phyloP scores from a whole-genome alignment of 306 rosid genomes.

The Cucurbita maxima region DNA sequence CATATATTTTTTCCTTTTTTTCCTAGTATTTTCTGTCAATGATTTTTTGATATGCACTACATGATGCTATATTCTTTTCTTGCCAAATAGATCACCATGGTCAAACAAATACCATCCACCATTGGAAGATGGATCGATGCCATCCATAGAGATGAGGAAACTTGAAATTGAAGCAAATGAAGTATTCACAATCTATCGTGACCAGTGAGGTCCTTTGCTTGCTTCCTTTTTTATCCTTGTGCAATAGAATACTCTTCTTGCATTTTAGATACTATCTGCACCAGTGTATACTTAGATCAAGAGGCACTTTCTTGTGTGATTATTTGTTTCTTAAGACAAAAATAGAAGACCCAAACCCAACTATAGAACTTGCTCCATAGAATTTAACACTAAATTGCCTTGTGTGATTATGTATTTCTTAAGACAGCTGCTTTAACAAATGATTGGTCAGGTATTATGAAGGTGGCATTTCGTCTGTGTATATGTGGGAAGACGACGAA shows the following conservation, averaged over 20 bases:
- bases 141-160: constrained; percentile 64
- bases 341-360: neutral
- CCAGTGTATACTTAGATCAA: neutral
- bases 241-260: neutral
- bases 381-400: neutral
- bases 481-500: constrained; percentile 94
- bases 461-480: constrained; percentile 98
- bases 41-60: neutral
- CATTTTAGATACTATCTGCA: neutral
- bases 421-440: constrained; percentile 31
- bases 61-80: neutral
- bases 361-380: neutral
- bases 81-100: constrained; percentile 77
- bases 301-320: neutral
- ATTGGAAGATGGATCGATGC: constrained; percentile 75
- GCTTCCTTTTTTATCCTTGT: constrained; percentile 31
- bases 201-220: constrained; percentile 99
- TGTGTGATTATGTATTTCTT: neutral
- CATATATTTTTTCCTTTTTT: neutral
- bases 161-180: constrained; percentile 95
- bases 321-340: neutral
- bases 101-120: constrained; percentile 79
- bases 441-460: constrained; percentile 76
- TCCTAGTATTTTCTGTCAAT: neutral
- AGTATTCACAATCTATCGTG: constrained; percentile 84